Conservation (phyloP, 345 rosid species). For the Aquilaria yunnanensis region DNA sequence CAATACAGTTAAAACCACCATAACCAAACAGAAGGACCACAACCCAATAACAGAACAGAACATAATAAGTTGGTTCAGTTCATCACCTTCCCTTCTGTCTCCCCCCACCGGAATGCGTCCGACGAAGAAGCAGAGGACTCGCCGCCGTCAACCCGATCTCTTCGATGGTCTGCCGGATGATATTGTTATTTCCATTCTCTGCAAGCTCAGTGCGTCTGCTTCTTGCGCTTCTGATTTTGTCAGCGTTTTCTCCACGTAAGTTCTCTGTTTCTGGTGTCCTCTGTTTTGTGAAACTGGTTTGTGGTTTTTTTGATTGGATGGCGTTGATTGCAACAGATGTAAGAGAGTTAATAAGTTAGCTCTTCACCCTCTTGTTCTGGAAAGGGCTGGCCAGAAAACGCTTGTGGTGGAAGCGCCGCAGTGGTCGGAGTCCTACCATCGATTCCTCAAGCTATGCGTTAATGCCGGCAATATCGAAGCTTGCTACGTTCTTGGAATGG, state of each 20-base stretch:
- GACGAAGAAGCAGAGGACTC: slow-evolving; percentile 29
- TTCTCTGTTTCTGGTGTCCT: no score
- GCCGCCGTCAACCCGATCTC: slow-evolving; percentile 13
- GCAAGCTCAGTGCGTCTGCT: slow-evolving; percentile 44
- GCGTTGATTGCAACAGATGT: slow-evolving; percentile 18
- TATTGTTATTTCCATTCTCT: slow-evolving; percentile 41
- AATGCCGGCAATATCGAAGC: slow-evolving; percentile 55
- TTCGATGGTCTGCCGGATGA: slow-evolving; percentile 57
- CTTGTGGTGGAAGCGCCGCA: slow-evolving; percentile 36
- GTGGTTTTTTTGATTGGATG: no score
- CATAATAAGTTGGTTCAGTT: no score
- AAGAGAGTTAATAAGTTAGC: slow-evolving; percentile 34
- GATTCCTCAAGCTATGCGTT: slow-evolving; percentile 43
- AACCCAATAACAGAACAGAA: no score
- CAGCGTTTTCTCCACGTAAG: slow-evolving; percentile 25
- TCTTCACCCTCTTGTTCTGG: slow-evolving; percentile 37
- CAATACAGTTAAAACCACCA: no score
- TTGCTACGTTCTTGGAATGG: slow-evolving; percentile 61
- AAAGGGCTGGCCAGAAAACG: slow-evolving; percentile 32
- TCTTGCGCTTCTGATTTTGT: slow-evolving; percentile 53
- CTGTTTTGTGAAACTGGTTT: no score
- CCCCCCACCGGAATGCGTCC: slow-evolving; percentile 9
- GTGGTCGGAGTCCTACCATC: slow-evolving; percentile 56
- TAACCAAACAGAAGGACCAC: no score
- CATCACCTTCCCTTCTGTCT: no score